Percentiles rank a stretch among this genome's conserved stretches.
These are phyloP conservation scores for Magnolia officinalis DNA, from an alignment of 164 flowering plant species.

Conservation along the genomic window DNA sequence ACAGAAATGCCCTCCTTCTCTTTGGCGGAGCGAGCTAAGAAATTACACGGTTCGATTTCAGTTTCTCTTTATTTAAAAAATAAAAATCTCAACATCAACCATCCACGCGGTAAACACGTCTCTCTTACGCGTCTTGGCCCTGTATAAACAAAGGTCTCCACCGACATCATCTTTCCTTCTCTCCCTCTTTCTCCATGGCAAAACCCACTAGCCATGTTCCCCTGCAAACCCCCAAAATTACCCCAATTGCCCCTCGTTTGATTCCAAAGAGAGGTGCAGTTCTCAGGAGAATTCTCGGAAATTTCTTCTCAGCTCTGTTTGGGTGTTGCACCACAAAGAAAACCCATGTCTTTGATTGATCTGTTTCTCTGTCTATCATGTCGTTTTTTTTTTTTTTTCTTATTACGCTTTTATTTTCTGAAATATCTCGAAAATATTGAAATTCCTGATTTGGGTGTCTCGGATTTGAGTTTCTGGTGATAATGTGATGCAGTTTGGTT, in stretches of 20 bases:
- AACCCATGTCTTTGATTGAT: neutral
- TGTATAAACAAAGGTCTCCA: neutral
- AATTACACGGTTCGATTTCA: too few relatives aligned
- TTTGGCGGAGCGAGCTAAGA: too few relatives aligned
- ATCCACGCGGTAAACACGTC: neutral
- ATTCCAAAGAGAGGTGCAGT: neutral
- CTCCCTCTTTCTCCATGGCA: neutral
- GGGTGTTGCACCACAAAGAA: neutral
- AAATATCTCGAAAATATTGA: neutral
- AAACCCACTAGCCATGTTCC: neutral
- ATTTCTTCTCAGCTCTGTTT: neutral
- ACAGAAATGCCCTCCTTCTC: neutral
- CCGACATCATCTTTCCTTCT: neutral
- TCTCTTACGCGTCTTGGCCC: neutral
- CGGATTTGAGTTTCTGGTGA: neutral
- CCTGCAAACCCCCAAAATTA: neutral
- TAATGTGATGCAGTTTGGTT: neutral
- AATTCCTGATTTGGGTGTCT: neutral
- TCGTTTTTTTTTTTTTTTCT: too few relatives aligned
- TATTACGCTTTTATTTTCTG: neutral
- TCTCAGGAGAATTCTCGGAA: neutral
- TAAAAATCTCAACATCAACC: too few relatives aligned
- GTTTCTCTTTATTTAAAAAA: too few relatives aligned
- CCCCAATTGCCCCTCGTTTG: slow-evolving; percentile 1
- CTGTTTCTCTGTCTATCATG: neutral